Evolutionary conservation across 192 early-diverging fungal genomes (phyloP), one percentile per base, ranked within the genome.

Genomic region (Thoreauomyces humboldtii): DNA sequence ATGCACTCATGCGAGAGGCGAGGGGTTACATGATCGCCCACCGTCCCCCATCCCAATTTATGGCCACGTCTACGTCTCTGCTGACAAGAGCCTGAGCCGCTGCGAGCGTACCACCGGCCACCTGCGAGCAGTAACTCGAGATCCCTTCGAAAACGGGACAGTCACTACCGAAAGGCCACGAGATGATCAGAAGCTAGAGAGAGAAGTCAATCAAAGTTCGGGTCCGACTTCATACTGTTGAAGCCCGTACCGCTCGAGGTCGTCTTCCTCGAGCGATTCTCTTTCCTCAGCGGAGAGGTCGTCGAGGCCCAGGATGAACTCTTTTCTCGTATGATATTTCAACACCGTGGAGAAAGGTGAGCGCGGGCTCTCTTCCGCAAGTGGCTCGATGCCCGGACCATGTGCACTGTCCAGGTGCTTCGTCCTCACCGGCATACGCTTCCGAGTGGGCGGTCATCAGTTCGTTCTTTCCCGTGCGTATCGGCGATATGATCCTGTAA

Each of bases 1-100:
- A 12, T 9, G 38, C 38, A 9, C n/a, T 41, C 38, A 41, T n/a
- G n/a, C n/a, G n/a, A n/a, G n/a, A 41, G n/a, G n/a, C n/a, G n/a
- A 12, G 11, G 38, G 38, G n/a, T 41, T 9, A 41, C 38, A 9
- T 41, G 38, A 9, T n/a, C 38, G 88, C 89, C 69, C 89, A 91
- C 37, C 93, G 75, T 19, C 94, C 94, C 56, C 92, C 93, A 45
- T 92, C 88, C 92, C 92, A 96, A 65, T 93, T 90, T 65, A 94
- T 89, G 2, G 89, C 82, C 36, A 90, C 83, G 48, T 89, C 81
- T 0, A 81, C 77, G 50, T 82, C 72, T 19, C 85, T 84, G 65
- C 66, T 15, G 71, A 75, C 41, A 4, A 91, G 38, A 60, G 84
- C 82, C 53, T 82, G 81, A n/a, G 87, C 90, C 7, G 87, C 87